phyloP scores from a whole-genome alignment of 768 basidiomycete genomes.

The Pisolithus albus region DNA sequence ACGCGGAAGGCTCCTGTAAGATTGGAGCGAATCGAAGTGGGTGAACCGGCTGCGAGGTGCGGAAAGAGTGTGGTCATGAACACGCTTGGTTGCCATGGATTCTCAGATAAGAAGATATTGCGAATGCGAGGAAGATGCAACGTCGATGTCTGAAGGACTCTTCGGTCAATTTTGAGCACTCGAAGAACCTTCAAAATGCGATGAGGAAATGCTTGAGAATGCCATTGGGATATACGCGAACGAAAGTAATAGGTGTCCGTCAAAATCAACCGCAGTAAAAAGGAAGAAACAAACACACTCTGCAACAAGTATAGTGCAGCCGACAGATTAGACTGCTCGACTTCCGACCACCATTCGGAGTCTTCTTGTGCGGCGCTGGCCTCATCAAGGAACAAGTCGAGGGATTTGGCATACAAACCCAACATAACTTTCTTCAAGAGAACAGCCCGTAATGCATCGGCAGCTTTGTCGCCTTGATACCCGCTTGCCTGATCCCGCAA shows the following conservation, averaged over 20 bases:
- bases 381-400: slow-evolving; percentile 59
- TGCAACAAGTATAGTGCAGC: slow-evolving; percentile 68
- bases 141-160: slow-evolving; percentile 40
- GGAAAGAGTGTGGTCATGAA: slow-evolving; percentile 61
- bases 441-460: slow-evolving; percentile 20
- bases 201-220: slow-evolving; percentile 19
- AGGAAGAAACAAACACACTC: slow-evolving; percentile 43
- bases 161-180: slow-evolving; percentile 35
- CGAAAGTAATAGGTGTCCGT: not conserved
- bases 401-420: slow-evolving; percentile 55
- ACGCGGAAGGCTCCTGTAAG: slow-evolving; percentile 4
- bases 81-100: slow-evolving; percentile 41
- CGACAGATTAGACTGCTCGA: slow-evolving; percentile 52
- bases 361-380: slow-evolving; percentile 68
- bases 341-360: slow-evolving; percentile 78
- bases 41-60: slow-evolving; percentile 38
- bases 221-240: slow-evolving; percentile 2
- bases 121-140: slow-evolving; percentile 45
- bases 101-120: slow-evolving; percentile 40
- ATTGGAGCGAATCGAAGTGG: slow-evolving; percentile 13
- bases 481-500: slow-evolving; percentile 9
- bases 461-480: slow-evolving; percentile 1
- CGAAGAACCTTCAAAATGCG: slow-evolving; percentile 30
- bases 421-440: slow-evolving; percentile 46
- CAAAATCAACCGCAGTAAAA: not conserved